A percentile compares a stretch with the other conserved stretches of the same genome.
Conservation (phyloP, 1,284 basidiomycete genomes). For the Moesziomyces aphidis region DNA sequence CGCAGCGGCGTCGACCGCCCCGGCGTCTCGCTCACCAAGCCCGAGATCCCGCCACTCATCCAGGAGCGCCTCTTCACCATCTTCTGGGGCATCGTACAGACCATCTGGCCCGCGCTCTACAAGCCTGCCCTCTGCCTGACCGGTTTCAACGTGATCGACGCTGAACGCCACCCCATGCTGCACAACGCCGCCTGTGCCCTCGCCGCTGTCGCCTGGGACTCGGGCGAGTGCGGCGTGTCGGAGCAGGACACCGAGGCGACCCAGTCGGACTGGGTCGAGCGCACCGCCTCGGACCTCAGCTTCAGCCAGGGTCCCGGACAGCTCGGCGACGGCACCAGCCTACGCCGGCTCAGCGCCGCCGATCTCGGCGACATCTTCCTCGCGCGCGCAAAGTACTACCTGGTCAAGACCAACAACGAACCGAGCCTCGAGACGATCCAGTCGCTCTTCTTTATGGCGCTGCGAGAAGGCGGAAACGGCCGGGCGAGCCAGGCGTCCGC, state of each 20-base stretch:
- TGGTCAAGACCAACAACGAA: constrained; percentile 51
- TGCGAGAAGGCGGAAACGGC: constrained; percentile 55
- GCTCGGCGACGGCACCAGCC: constrained; percentile 23
- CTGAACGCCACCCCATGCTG: constrained; percentile 50
- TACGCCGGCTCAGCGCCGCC: constrained; percentile 24
- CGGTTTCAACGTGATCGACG: constrained; percentile 38
- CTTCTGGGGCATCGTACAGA: constrained; percentile 46
- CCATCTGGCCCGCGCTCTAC: constrained; percentile 54
- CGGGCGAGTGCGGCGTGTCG: constrained; percentile 31
- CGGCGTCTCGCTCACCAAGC: constrained; percentile 38
- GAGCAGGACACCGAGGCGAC: constrained; percentile 42
- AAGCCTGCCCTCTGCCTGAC: constrained; percentile 32
- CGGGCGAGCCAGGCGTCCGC: constrained; percentile 46
- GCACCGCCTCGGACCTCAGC: constrained; percentile 33
- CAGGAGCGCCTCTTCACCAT: constrained; percentile 49
- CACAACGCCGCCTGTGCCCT: constrained; percentile 51
- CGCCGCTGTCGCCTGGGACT: constrained; percentile 48
- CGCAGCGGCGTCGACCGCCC: constrained; percentile 25
- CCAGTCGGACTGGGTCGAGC: constrained; percentile 43
- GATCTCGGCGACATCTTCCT: constrained; percentile 51
- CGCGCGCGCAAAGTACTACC: constrained; percentile 52
- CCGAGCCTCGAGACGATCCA: constrained; percentile 53
- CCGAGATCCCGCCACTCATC: constrained; percentile 42
- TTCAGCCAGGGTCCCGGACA: constrained; percentile 26
- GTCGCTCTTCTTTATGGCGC: constrained; percentile 53